Base-by-base conservation (phyloP, 2,329 filamentous ascomycete genomes). In the Sporothrix humicola region DNA sequence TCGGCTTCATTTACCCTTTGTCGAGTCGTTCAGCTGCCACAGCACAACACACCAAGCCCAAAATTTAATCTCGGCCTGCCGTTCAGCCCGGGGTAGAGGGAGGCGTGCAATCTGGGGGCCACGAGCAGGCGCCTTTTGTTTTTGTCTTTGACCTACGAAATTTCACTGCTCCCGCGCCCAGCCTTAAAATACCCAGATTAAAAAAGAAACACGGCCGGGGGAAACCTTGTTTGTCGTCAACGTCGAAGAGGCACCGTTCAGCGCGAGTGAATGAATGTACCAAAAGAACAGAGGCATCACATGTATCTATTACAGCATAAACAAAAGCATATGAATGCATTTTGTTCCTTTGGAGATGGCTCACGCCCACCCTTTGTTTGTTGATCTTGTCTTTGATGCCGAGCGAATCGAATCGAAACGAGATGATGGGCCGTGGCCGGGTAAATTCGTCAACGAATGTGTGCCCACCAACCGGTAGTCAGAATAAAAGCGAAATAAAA, bases 341-440 rank as follows among this genome's bases (percentile, higher is more conserved):
- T 37, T 37, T 37, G 31, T 2, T 3, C 7, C 3, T 37, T 2
- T 7, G 1, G 31, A 7, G 2, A 37, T 37, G 3, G 31, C 31
- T 37, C 31, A 37, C 4, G 3, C 10, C 4, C 20, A 26, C 26
- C 52, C 23, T 4, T 9, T 20, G 8, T 37, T n/a, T 42, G 31
- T 44, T 58, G 3, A 17, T 66, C 42, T 23, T 17, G 42, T 26
- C 20, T 44, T 2, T 66, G 63, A 48, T 66, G 59, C 44, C 44
- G 63, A 9, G n/a, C 9, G 44, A 66, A 66, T 50, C 63, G 46
- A 66, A 66, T 50, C 63, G 23, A 66, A 66, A 66, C 63, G 23
- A 66, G 12, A 50, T 50, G 12, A 50, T 66, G 12, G 61, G 15
- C 58, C 44, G 10, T 13, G 44, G 20, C 44, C 63, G 63, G 63